Evolutionary conservation across 257 asterid genomes (phyloP).

Genomic region (Petunia axillaris): DNA sequence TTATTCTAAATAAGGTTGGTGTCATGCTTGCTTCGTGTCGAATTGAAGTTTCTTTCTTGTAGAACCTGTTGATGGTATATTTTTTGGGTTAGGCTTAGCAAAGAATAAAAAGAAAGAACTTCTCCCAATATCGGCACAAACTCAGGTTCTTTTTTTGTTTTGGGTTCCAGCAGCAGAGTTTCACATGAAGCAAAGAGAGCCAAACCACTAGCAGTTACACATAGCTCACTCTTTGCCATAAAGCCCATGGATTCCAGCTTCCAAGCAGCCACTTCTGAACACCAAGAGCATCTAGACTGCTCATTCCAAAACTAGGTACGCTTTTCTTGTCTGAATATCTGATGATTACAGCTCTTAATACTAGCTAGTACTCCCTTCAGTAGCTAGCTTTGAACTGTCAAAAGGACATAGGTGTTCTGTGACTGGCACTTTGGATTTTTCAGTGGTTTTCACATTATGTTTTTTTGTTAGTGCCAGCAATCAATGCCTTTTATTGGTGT

Average conservation of each 20-base stretch:
- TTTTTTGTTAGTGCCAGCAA: not conserved
- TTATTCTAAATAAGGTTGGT: not conserved
- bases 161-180: not conserved
- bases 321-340: slow-evolving; percentile 16
- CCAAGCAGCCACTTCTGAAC: slow-evolving; percentile 20
- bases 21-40: not conserved
- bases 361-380: not conserved
- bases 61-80: not conserved
- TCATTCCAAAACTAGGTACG: slow-evolving; percentile 22
- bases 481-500: slow-evolving; percentile 18
- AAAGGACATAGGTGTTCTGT: not conserved
- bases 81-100: not conserved
- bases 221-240: not conserved
- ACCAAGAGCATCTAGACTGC: not conserved
- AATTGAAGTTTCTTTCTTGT: slow-evolving; percentile 1
- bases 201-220: not conserved
- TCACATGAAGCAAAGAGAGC: slow-evolving; percentile 15
- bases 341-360: slow-evolving; percentile 2
- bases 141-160: not conserved
- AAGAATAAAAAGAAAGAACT: not conserved
- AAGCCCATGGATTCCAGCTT: slow-evolving; percentile 1
- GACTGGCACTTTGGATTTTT: not conserved
- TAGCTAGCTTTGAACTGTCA: slow-evolving; percentile 4
- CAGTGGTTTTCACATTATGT: slow-evolving; percentile 10
- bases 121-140: not conserved